These are phyloP conservation scores for Daldinia loculata DNA, from an alignment of 495 filamentous ascomycete species.

Conservation along the genomic window DNA sequence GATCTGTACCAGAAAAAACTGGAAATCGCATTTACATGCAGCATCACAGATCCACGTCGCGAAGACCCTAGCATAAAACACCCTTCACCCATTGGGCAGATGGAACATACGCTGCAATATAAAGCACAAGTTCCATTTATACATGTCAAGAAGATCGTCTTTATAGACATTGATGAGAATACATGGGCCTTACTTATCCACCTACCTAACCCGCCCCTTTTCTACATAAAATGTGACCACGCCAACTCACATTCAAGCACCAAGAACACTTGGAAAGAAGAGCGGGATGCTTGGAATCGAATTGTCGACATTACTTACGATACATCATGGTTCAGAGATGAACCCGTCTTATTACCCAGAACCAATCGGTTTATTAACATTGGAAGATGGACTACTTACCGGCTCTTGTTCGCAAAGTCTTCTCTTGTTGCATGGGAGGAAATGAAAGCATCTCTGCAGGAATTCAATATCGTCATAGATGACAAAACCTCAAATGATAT, in stretches of 20 bases:
- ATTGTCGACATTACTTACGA: conserved; percentile 73
- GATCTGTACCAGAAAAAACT: conserved; percentile 56
- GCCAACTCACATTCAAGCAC: conserved; percentile 55
- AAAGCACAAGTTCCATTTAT: conserved; percentile 70
- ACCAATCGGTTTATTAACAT: conserved; percentile 73
- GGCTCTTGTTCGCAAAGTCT: conserved; percentile 57
- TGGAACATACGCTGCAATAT: conserved; percentile 44
- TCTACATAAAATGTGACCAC: conserved; percentile 64
- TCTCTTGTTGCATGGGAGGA: conserved; percentile 46
- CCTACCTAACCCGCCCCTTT: conserved; percentile 70
- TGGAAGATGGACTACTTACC: conserved; percentile 78
- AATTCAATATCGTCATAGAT: conserved; percentile 74
- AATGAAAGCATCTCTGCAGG: conserved; percentile 65
- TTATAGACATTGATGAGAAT: conserved; percentile 47
- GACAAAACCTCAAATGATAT: conserved; percentile 45
- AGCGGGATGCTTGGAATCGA: conserved; percentile 76
- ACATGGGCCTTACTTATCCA: conserved; percentile 63
- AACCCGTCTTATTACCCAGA: conserved; percentile 65
- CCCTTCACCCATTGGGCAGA: conserved; percentile 28
- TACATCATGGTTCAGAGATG: conserved; percentile 47
- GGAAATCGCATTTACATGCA: conserved; percentile 54
- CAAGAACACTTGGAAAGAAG: conserved; percentile 67
- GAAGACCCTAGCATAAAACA: conserved; percentile 26
- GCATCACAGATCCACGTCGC: conserved; percentile 51
- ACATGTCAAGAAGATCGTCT: conserved; percentile 66